These are phyloP conservation scores for Nothopassalora personata DNA, from an alignment of 2,329 filamentous ascomycete species.

Conservation along the genomic window DNA sequence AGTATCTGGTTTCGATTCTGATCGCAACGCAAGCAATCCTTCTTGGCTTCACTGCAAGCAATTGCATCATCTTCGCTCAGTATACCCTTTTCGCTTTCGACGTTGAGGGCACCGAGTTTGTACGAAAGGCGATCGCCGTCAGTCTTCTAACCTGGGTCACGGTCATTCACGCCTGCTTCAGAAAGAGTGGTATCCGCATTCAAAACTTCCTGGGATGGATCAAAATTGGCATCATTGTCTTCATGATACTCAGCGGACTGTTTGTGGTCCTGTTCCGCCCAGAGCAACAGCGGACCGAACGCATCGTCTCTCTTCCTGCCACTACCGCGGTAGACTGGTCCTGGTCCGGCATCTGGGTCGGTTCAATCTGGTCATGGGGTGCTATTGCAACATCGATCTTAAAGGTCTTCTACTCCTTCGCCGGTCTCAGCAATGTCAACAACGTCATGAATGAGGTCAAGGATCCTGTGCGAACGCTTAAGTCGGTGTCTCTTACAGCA, in stretches of 20 bases:
- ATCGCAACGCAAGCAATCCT: slow-evolving; percentile 60
- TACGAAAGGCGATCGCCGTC: slow-evolving; percentile 49
- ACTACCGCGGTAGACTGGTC: slow-evolving; percentile 12
- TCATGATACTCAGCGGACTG: slow-evolving; percentile 37
- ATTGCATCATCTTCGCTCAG: slow-evolving; percentile 42
- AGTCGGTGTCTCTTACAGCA: slow-evolving; percentile 43
- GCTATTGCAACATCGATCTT: slow-evolving; percentile 62
- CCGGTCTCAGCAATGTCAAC: slow-evolving; percentile 61
- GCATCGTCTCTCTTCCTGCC: not conserved
- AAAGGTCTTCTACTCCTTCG: slow-evolving; percentile 64
- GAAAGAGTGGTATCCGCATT: slow-evolving; percentile 33
- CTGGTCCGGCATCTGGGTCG: slow-evolving; percentile 19
- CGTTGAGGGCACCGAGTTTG: slow-evolving; percentile 51
- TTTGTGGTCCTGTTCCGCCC: slow-evolving; percentile 32
- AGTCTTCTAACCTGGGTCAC: slow-evolving; percentile 36
- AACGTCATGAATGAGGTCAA: slow-evolving; percentile 68
- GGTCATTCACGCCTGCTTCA: slow-evolving; percentile 35
- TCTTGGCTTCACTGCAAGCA: slow-evolving; percentile 63
- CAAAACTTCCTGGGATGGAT: slow-evolving; percentile 39
- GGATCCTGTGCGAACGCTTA: slow-evolving; percentile 61
- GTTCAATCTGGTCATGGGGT: slow-evolving; percentile 57
- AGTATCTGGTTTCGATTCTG: slow-evolving; percentile 59
- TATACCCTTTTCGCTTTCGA: slow-evolving; percentile 44
- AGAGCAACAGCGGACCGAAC: slow-evolving; percentile 10
- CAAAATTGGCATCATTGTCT: slow-evolving; percentile 35